Evolutionary conservation across 2,329 filamentous ascomycete genomes (phyloP).

Genomic region (Dactylellina cionopaga): DNA sequence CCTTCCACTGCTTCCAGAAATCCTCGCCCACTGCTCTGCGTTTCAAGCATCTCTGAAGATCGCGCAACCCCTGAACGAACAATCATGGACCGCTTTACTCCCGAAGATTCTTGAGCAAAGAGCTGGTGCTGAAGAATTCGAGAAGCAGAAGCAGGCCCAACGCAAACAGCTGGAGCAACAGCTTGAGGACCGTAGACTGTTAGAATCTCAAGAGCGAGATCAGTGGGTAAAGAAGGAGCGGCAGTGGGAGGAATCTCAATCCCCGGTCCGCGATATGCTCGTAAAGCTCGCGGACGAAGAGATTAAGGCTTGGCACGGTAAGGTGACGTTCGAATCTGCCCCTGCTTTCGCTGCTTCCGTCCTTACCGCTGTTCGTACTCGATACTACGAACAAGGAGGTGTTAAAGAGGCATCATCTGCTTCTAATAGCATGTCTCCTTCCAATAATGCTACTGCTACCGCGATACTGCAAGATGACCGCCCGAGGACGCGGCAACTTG

Average conservation of each 20-base stretch:
- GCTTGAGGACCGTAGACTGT: constrained; percentile 62
- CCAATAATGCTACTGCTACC: constrained; percentile 1
- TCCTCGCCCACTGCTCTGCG: constrained; percentile 75
- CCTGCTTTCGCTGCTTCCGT: constrained; percentile 77
- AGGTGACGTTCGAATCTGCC: constrained; percentile 71
- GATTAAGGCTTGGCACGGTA: constrained; percentile 73
- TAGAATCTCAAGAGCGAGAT: constrained; percentile 66
- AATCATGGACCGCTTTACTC: constrained; percentile 75
- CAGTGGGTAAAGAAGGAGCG: constrained; percentile 71
- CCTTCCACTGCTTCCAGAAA: constrained; percentile 71
- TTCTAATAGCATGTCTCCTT: constrained; percentile 64
- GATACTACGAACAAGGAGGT: constrained; percentile 70
- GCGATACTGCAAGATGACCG: background rate
- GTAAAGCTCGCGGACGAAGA: constrained; percentile 75
- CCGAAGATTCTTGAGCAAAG: constrained; percentile 74
- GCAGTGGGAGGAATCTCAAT: constrained; percentile 77
- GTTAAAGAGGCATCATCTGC: constrained; percentile 59
- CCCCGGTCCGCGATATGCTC: constrained; percentile 73
- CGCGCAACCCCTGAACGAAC: constrained; percentile 73
- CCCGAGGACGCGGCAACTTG: constrained; percentile 65
- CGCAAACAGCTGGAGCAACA: constrained; percentile 61
- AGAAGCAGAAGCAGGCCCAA: constrained; percentile 63
- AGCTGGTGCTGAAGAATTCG: constrained; percentile 70
- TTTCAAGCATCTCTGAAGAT: constrained; percentile 79
- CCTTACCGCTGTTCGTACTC: constrained; percentile 72